Evolutionary conservation across 2,329 filamentous ascomycete species (phyloP).

Genomic region (Ascochyta koolunga): DNA sequence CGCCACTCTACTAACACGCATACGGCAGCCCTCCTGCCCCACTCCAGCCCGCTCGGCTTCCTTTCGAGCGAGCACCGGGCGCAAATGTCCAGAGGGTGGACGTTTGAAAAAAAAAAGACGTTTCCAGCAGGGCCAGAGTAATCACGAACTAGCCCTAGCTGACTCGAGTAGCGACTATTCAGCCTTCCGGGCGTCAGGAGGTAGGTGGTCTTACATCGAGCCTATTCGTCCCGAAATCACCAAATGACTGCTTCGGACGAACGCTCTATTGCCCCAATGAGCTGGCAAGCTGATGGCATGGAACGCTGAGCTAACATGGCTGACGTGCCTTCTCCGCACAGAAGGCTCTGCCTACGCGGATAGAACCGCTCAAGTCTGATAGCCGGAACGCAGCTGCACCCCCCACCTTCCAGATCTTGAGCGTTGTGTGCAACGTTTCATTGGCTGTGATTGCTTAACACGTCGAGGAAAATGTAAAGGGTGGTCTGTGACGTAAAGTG

Average conservation of each 20-base stretch:
- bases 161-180: not conserved
- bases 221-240: constrained; percentile 25
- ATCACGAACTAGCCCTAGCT: not conserved
- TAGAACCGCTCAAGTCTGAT: constrained; percentile 6
- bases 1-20: constrained; percentile 31
- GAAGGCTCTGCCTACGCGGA: constrained; percentile 25
- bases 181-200: not conserved
- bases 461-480: not conserved
- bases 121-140: not conserved
- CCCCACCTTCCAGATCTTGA: constrained; percentile 5
- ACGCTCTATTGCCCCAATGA: constrained; percentile 35
- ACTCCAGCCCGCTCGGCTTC: constrained; percentile 37
- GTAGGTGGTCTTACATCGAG: constrained; percentile 7
- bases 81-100: constrained; percentile 11
- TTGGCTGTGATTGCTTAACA: not conserved
- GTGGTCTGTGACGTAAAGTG: constrained; percentile 5
- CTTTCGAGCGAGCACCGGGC: constrained; percentile 43
- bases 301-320: constrained; percentile 16
- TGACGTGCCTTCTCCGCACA: constrained; percentile 33
- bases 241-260: constrained; percentile 29
- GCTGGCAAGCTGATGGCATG: constrained; percentile 14
- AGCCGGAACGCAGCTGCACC: constrained; percentile 13
- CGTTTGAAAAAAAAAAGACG: not conserved
- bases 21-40: constrained; percentile 23
- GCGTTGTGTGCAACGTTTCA: constrained; percentile 19